phyloP scores from a whole-genome alignment of 192 early-diverging fungal species.

The Coemansia sp. region DNA sequence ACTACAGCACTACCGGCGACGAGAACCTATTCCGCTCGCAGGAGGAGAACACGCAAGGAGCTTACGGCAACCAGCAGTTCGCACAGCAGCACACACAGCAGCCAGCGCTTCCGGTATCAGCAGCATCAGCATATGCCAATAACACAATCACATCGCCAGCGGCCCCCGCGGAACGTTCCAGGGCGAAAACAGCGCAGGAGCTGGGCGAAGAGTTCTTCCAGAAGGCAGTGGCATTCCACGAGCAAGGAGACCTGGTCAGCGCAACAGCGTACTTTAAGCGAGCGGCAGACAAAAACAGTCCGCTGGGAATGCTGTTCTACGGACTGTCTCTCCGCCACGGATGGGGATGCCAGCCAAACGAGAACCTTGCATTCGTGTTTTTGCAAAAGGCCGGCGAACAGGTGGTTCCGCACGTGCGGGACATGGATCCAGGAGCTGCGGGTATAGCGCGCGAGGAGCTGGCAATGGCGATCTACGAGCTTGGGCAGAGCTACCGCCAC shows the following conservation, averaged over 20 bases:
- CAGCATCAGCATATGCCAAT: not conserved
- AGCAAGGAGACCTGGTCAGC: constrained; percentile 67
- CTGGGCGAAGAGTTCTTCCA: constrained; percentile 64
- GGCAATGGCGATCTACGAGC: constrained; percentile 76
- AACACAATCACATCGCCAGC: constrained; percentile 5
- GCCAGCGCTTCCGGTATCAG: not conserved
- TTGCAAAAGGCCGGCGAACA: constrained; percentile 69
- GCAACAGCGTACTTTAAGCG: constrained; percentile 70
- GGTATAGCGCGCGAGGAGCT: constrained; percentile 67
- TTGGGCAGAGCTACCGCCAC: constrained; percentile 76
- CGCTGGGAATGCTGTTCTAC: constrained; percentile 71
- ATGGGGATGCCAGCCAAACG: constrained; percentile 74
- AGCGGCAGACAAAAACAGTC: constrained; percentile 64
- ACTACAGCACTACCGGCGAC: constrained; percentile 37
- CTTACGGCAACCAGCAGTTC: constrained; percentile 7
- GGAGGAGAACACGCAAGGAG: not conserved
- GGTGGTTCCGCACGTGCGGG: constrained; percentile 63
- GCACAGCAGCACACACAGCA: not conserved
- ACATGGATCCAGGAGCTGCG: constrained; percentile 58
- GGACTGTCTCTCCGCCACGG: constrained; percentile 76
- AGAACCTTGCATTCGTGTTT: constrained; percentile 65
- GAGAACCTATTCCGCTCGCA: constrained; percentile 25
- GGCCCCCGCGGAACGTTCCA: constrained; percentile 12
- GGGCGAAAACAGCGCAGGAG: constrained; percentile 27
- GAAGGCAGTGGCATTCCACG: constrained; percentile 68